Evolutionary conservation across 2,329 filamentous ascomycete species (phyloP).

Genomic region (Gremmenia infestans): DNA sequence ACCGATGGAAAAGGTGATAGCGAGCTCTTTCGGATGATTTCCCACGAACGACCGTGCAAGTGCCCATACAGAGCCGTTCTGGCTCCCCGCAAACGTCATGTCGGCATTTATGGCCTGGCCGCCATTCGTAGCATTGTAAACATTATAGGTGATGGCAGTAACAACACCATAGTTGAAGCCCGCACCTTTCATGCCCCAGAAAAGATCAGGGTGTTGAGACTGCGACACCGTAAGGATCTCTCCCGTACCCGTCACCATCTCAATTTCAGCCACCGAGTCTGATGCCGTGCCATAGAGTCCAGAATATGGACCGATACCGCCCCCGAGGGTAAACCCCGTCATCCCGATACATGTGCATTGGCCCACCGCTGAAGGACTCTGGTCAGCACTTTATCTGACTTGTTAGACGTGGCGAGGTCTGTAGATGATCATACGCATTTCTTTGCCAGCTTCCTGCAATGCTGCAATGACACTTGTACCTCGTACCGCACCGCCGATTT

Average conservation of each 20-base stretch:
- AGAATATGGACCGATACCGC: not conserved
- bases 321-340: not conserved
- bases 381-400: not conserved
- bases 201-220: conserved; percentile 28
- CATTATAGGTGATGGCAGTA: conserved; percentile 25
- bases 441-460: not conserved
- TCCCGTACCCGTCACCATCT: conserved; percentile 30
- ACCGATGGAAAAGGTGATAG: not conserved
- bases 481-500: not conserved
- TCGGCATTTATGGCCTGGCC: not conserved
- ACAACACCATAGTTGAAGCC: conserved; percentile 14
- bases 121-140: not conserved
- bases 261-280: conserved; percentile 31
- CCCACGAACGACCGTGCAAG: not conserved
- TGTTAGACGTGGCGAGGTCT: not conserved
- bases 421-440: conserved; percentile 1
- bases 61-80: not conserved
- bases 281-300: not conserved
- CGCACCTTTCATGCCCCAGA: conserved; percentile 31
- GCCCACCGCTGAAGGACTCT: not conserved
- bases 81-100: not conserved
- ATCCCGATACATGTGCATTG: not conserved
- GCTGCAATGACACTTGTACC: not conserved
- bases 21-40: not conserved
- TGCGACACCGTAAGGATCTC: conserved; percentile 18